These are phyloP conservation scores for Aspergillus floridensis DNA, from an alignment of 2,329 filamentous ascomycete species.

Conservation along the genomic window DNA sequence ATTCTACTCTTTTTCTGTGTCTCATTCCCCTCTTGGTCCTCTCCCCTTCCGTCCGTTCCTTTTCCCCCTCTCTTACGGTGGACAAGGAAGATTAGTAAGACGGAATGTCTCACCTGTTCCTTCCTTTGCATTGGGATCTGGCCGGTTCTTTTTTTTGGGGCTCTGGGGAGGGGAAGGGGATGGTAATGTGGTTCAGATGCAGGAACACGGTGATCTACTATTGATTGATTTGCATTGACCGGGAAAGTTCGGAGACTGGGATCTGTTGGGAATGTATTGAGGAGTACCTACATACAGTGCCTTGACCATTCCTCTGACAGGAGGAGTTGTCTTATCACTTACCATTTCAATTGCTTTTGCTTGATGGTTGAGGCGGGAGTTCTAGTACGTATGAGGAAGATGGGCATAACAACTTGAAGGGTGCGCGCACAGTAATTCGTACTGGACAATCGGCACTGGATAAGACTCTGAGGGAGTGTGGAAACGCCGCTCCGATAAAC, in stretches of 20 bases:
- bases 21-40: background rate
- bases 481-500: background rate
- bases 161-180: background rate
- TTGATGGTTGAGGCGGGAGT: too few relatives aligned
- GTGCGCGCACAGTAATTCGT: too few relatives aligned
- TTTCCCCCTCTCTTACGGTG: background rate
- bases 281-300: too few relatives aligned
- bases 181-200: slow-evolving; percentile 5
- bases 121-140: slow-evolving; percentile 12
- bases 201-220: slow-evolving; percentile 14
- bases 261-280: background rate
- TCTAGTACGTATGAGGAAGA: too few relatives aligned
- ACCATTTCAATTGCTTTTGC: too few relatives aligned
- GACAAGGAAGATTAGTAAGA: slow-evolving; percentile 2
- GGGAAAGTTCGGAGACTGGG: background rate
- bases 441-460: too few relatives aligned
- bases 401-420: too few relatives aligned
- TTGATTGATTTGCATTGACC: slow-evolving; percentile 6
- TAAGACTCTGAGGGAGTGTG: too few relatives aligned
- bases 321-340: too few relatives aligned
- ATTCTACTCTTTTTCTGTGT: too few relatives aligned
- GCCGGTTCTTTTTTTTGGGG: slow-evolving; percentile 12
- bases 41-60: background rate
- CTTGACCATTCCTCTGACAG: too few relatives aligned
- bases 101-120: slow-evolving; percentile 11